Conservation (phyloP, 306 rosid species). For the Carpinus fangiana region DNA sequence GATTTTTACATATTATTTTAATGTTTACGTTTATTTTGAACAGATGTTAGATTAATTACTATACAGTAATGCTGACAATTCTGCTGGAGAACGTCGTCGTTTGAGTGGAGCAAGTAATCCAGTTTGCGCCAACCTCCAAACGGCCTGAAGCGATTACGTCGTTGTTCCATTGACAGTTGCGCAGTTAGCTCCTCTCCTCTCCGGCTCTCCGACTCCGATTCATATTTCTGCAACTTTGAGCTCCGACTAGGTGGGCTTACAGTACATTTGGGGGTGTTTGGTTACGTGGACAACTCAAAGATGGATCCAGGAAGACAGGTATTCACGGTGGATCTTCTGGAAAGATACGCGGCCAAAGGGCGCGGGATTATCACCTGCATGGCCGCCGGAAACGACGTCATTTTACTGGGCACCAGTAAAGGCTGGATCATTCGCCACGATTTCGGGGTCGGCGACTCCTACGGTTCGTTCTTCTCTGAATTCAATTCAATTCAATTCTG, state of each 20-base stretch:
- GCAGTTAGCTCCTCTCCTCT: background rate
- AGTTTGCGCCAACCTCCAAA: too few relatives aligned
- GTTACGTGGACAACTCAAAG: conserved; percentile 21
- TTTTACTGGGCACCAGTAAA: conserved; percentile 84
- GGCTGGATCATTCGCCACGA: conserved; percentile 97
- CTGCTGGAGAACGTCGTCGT: too few relatives aligned
- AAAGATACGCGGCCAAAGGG: conserved; percentile 89
- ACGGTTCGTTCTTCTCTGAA: conserved; percentile 41
- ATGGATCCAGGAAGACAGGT: conserved; percentile 90
- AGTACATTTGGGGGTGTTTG: background rate
- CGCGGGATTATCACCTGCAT: conserved; percentile 84
- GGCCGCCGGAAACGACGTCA: conserved; percentile 94
- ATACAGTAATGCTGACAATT: too few relatives aligned
- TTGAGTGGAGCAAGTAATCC: too few relatives aligned
- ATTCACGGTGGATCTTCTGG: conserved; percentile 90
- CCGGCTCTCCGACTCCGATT: background rate
- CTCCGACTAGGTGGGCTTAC: background rate
- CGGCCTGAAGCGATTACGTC: too few relatives aligned
- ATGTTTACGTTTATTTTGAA: too few relatives aligned
- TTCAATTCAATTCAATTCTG: background rate
- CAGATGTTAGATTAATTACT: too few relatives aligned
- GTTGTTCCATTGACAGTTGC: too few relatives aligned
- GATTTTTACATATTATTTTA: too few relatives aligned
- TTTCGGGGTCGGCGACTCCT: conserved; percentile 83
- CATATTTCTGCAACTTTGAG: background rate